Percentiles rank a stretch among this genome's conserved stretches.
phyloP scores from a whole-genome alignment of 768 basidiomycete genomes.

The Panaeolus cyanescens region DNA sequence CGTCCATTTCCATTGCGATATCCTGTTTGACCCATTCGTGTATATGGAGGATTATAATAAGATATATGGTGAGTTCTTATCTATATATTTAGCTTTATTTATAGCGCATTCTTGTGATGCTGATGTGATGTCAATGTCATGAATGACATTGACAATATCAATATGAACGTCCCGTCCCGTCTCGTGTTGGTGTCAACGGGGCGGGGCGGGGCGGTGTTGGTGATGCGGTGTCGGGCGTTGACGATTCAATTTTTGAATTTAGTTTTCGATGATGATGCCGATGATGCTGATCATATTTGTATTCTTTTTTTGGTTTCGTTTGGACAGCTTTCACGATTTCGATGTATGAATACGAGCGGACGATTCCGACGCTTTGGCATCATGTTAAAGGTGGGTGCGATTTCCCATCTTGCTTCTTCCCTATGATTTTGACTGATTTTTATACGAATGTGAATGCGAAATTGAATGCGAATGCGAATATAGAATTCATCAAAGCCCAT shows the following conservation, averaged over 20 bases:
- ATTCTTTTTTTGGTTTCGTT: conserved; percentile 50
- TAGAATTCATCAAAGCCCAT: conserved; percentile 62
- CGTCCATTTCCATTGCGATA: conserved; percentile 77
- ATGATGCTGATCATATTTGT: neutral
- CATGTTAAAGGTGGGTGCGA: conserved; percentile 57
- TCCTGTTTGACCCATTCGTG: conserved; percentile 66
- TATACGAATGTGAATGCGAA: neutral
- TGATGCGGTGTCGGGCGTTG: too few species aligned
- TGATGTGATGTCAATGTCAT: neutral
- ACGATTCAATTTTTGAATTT: too few species aligned
- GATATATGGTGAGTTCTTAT: conserved; percentile 53
- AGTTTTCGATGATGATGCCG: neutral
- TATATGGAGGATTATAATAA: conserved; percentile 74
- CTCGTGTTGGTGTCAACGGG: too few species aligned
- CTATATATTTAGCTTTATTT: too few species aligned
- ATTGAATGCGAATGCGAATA: neutral
- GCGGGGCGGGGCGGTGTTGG: too few species aligned
- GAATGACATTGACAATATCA: too few species aligned
- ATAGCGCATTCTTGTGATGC: neutral
- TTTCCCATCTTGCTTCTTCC: neutral
- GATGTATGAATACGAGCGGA: conserved; percentile 74
- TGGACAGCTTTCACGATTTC: conserved; percentile 77
- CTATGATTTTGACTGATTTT: conserved; percentile 7
- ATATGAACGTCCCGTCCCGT: too few species aligned
- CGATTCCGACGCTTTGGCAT: conserved; percentile 79